A percentile compares a stretch with the other conserved stretches of the same genome.
Conservation (phyloP, 2,329 filamentous ascomycete species). For the Cryphonectria carpinicola region DNA sequence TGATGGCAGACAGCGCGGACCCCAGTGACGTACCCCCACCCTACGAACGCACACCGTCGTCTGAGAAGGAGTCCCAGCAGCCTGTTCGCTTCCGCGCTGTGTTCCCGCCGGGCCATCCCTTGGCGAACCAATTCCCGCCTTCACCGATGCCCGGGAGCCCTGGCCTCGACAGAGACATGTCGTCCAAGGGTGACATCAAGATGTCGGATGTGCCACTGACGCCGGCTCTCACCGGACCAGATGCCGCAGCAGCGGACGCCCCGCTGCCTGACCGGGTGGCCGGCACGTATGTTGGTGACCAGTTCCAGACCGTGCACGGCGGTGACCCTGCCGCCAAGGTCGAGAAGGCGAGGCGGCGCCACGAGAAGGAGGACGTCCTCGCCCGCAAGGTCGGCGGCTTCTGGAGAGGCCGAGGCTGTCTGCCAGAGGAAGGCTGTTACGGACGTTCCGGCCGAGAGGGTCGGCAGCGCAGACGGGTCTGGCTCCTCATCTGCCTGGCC, state of each 20-base stretch:
- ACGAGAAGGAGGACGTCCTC: slow-evolving; percentile 68
- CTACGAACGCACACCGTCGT: slow-evolving; percentile 52
- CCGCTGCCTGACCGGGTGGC: slow-evolving; percentile 48
- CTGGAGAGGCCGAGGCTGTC: slow-evolving; percentile 68
- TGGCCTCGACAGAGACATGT: slow-evolving; percentile 64
- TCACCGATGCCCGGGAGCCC: slow-evolving; percentile 68
- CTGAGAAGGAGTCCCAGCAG: slow-evolving; percentile 43
- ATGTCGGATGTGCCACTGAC: slow-evolving; percentile 64
- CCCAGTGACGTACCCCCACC: slow-evolving; percentile 55
- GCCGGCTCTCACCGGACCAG: slow-evolving; percentile 37
- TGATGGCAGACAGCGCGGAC: slow-evolving; percentile 43
- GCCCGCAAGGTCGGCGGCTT: slow-evolving; percentile 61
- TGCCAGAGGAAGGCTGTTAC: slow-evolving; percentile 67
- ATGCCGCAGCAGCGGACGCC: slow-evolving; percentile 28
- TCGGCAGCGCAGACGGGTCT: slow-evolving; percentile 65
- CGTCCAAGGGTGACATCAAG: slow-evolving; percentile 59
- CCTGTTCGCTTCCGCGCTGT: slow-evolving; percentile 59
- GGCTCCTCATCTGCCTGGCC: slow-evolving; percentile 54
- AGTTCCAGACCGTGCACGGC: slow-evolving; percentile 46
- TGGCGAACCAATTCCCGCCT: slow-evolving; percentile 53
- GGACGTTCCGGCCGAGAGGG: slow-evolving; percentile 66
- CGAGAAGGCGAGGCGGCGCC: slow-evolving; percentile 57
- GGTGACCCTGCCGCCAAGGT: slow-evolving; percentile 44
- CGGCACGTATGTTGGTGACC: slow-evolving; percentile 52
- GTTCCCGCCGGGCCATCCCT: slow-evolving; percentile 58